Evolutionary conservation across 345 rosid genomes (phyloP).

Genomic region (Mangifera indica): DNA sequence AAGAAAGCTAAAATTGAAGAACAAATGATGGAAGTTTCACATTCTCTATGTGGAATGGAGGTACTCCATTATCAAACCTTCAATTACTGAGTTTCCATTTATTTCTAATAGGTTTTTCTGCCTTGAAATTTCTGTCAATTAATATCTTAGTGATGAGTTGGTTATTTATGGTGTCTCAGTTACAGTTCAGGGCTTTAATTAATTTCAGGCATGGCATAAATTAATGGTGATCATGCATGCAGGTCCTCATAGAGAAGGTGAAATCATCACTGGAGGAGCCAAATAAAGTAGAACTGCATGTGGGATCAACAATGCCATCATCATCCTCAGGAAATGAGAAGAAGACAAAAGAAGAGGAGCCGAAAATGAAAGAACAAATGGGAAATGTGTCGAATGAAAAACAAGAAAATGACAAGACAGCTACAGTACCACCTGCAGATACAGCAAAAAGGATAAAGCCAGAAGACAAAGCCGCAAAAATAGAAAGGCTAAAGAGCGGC

Average conservation of each 20-base stretch:
- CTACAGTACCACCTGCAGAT: slow-evolving; percentile 16
- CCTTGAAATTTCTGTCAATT: too few species aligned
- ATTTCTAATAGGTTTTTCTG: too few species aligned
- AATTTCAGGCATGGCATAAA: neutral
- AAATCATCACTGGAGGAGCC: slow-evolving; percentile 35
- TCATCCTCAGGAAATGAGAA: slow-evolving; percentile 20
- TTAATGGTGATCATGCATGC: slow-evolving; percentile 26
- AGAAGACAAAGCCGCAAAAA: slow-evolving; percentile 48
- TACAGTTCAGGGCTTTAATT: neutral
- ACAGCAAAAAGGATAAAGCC: slow-evolving; percentile 18
- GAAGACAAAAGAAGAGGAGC: slow-evolving; percentile 17
- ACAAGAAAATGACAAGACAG: slow-evolving; percentile 15
- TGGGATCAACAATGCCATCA: slow-evolving; percentile 19
- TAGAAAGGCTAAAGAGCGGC: slow-evolving; percentile 65
- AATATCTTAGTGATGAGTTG: neutral
- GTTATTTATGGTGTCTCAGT: too few species aligned
- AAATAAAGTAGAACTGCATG: slow-evolving; percentile 18
- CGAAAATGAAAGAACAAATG: slow-evolving; percentile 17
- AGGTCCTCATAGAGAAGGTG: slow-evolving; percentile 54
- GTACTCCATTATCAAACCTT: slow-evolving; percentile 30
- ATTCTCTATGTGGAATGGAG: slow-evolving; percentile 23
- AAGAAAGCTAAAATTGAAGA: too few species aligned
- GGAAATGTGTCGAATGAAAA: neutral
- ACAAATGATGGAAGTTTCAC: neutral
- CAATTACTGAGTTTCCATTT: neutral